Percentiles rank a stretch among this genome's conserved stretches.
Evolutionary conservation across 1,284 basidiomycete species (phyloP).

Genomic region (Malassezia yamatoensis): DNA sequence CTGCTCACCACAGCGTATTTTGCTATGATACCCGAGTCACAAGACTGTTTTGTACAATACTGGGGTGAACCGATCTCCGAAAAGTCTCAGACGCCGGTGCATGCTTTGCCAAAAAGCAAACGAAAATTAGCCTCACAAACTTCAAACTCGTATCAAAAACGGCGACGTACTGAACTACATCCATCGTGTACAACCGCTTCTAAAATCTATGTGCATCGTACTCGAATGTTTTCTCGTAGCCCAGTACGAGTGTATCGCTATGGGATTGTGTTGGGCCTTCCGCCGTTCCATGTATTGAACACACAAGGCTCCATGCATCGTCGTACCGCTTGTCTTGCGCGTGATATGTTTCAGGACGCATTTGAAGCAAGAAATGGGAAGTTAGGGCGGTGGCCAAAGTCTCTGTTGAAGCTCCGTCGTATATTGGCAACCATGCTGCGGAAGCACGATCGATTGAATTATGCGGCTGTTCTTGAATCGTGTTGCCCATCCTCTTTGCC

Average conservation of each 20-base stretch:
- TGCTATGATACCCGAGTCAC: conserved; percentile 55
- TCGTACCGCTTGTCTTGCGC: conserved; percentile 1
- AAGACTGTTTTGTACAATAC: conserved; percentile 70
- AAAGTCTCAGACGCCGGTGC: background rate
- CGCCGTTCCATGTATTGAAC: conserved; percentile 1
- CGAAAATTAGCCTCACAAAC: background rate
- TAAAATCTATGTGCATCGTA: background rate
- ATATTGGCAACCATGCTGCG: conserved; percentile 59
- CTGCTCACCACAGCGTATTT: conserved; percentile 65
- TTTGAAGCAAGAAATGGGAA: conserved; percentile 27
- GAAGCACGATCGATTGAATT: conserved; percentile 62
- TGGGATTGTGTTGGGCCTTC: conserved; percentile 5
- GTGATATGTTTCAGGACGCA: conserved; percentile 4
- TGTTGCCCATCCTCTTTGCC: conserved; percentile 54
- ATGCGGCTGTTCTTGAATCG: conserved; percentile 58
- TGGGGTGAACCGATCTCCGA: conserved; percentile 61
- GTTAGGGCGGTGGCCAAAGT: conserved; percentile 52
- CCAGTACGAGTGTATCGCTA: background rate
- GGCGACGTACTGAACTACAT: too few relatives aligned
- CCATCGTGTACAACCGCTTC: background rate
- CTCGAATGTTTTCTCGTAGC: background rate
- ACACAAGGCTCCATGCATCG: background rate
- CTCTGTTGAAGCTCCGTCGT: conserved; percentile 56
- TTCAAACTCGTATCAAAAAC: background rate
- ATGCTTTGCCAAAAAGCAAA: background rate